Conservation (phyloP, 1,139 yeast species). For the Scheffersomyces segobiensis region DNA sequence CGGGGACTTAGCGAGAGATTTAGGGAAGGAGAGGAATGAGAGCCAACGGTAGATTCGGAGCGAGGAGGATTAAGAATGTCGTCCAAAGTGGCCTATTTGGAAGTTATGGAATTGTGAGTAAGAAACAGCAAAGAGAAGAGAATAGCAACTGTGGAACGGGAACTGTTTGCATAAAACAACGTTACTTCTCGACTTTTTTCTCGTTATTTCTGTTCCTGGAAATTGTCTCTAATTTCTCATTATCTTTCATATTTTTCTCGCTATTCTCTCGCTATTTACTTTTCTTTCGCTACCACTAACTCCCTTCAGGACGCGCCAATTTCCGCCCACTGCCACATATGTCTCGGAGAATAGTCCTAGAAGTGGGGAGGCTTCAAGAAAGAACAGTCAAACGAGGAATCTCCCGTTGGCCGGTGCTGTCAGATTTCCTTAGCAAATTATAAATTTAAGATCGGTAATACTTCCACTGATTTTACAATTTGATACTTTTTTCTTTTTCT, state of each 20-base stretch:
- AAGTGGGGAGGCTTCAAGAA: neutral
- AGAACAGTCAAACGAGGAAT: neutral
- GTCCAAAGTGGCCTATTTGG: neutral
- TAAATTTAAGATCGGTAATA: neutral
- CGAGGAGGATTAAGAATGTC: neutral
- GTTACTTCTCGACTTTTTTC: neutral
- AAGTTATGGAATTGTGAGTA: too few relatives aligned
- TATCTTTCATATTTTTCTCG: neutral
- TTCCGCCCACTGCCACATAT: neutral
- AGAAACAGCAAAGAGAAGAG: too few relatives aligned
- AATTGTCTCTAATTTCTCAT: neutral
- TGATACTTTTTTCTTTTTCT: neutral
- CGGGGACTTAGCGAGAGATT: neutral
- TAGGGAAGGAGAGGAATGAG: neutral
- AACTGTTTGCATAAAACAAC: too few relatives aligned
- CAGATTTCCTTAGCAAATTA: neutral
- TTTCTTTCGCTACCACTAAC: neutral
- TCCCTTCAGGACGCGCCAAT: neutral
- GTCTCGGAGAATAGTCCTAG: neutral
- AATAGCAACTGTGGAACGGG: too few relatives aligned
- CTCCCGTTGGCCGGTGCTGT: neutral
- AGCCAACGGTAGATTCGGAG: too few relatives aligned
- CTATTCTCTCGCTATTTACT: neutral
- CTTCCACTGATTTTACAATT: neutral
- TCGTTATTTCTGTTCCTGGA: neutral